Conservation (phyloP, 202 grass and related monocot species). For the Zoysia matrella region DNA sequence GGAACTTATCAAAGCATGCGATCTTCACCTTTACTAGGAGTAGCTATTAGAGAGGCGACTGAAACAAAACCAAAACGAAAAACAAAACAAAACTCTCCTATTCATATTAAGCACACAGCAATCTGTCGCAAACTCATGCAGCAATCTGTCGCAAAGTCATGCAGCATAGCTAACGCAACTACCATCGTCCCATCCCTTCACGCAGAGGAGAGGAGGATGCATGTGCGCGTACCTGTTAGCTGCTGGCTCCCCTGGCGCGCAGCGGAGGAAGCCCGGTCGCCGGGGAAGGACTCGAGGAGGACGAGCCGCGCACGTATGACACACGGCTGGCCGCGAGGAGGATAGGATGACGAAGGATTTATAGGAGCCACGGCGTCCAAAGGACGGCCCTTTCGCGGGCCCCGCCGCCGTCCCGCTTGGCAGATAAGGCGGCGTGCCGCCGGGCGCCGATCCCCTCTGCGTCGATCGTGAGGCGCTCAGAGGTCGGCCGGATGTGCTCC, state of each 20-base stretch:
- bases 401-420: constrained; percentile 34
- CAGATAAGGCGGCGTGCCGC: constrained; percentile 41
- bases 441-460: neutral
- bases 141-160: too few relatives aligned
- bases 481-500: constrained; percentile 21
- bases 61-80: neutral
- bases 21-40: neutral
- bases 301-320: constrained; percentile 15
- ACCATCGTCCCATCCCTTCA: neutral
- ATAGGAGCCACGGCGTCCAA: constrained; percentile 49
- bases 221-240: neutral
- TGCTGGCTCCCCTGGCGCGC: neutral
- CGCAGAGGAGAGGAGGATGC: neutral
- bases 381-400: neutral
- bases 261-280: neutral
- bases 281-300: neutral
- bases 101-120: neutral
- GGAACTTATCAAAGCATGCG: neutral
- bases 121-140: neutral
- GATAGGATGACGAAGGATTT: constrained; percentile 50
- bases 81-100: neutral
- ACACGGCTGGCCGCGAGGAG: constrained; percentile 11
- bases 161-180: neutral
- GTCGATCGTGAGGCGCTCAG: constrained; percentile 42
- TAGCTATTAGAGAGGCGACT: neutral